These are phyloP conservation scores for Platanus orientalis DNA, from an alignment of 164 flowering plant species.

Conservation along the genomic window DNA sequence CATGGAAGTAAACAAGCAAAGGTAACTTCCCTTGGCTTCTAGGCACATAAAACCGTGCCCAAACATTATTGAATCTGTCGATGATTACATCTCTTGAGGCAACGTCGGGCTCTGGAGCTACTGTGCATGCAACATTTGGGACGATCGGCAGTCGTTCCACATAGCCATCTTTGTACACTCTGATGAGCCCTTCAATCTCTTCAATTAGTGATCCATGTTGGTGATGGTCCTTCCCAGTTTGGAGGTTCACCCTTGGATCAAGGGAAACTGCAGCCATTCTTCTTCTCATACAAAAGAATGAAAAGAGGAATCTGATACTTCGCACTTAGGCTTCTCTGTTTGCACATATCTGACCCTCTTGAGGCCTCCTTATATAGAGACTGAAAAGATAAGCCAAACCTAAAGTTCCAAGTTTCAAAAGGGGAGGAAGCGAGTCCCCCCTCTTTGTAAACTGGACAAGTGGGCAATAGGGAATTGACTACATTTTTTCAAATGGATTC, in stretches of 20 bases:
- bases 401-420: constrained; percentile 12
- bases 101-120: constrained; percentile 32
- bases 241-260: constrained; percentile 24
- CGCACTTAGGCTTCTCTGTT: background rate
- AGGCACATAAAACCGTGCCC: constrained; percentile 52
- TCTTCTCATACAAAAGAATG: constrained; percentile 13
- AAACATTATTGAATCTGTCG: constrained; percentile 32
- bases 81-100: constrained; percentile 40
- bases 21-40: constrained; percentile 27
- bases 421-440: constrained; percentile 1
- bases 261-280: constrained; percentile 37
- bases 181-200: constrained; percentile 47
- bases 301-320: background rate
- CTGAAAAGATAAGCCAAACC: background rate
- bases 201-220: constrained; percentile 31
- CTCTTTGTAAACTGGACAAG: constrained; percentile 21
- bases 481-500: constrained; percentile 16
- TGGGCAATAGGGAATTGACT: constrained; percentile 29
- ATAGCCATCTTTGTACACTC: constrained; percentile 51
- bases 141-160: constrained; percentile 50
- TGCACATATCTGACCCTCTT: background rate
- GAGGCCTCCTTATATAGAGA: constrained; percentile 9
- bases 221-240: constrained; percentile 14
- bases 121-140: constrained; percentile 27
- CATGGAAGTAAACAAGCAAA: constrained; percentile 53